Evolutionary conservation across 257 asterid species (phyloP), one percentile per base, ranked within the genome.

Genomic region (Ilex aquifolium): DNA sequence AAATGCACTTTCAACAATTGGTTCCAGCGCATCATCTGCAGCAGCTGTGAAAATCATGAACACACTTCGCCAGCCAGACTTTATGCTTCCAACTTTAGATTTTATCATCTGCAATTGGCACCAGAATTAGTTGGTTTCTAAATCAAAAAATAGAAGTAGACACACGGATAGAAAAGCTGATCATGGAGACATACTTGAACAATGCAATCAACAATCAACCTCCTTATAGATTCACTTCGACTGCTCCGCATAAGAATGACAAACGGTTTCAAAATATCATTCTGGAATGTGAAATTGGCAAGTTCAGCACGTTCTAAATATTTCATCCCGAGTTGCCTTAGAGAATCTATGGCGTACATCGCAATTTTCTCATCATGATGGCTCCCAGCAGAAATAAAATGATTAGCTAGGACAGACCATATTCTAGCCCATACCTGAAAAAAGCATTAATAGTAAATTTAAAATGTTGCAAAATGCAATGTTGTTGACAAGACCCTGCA

Each of bases 281-380:
- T 93, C 88, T 93, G 99, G 88, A 93, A 93, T 66, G 95, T 84
- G 88, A 93, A 93, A 84, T 93, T 93, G 56, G 99, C 88, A 69
- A 93, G 97, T 75, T 93, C 99, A 59, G 94, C 94, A 54, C 96
- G 97, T 85, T 93, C 99, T 85, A 93, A 84, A 76, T 93, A 93
- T 74, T 93, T 93, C 95, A 90, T 85, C 62, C 88, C 96, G 71
- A 93, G 99, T 74, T 93, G 97, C 64, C 96, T 74, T 69, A 93
- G 86, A 69, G 99, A 93, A 84, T 93, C 99, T 78, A 93, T 87
- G 79, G 97, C 97, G 79, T 90, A 93, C 97, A 85, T 90, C 52
- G 99, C 99, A 76, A 93, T 96, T 84, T 86, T 93, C 82, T 93
- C 99, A 81, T 93, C 97, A 66, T 85, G 95, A 72, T 93, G 99